Conservation (phyloP, 192 early-diverging fungal species). For the Podila clonocystis region DNA sequence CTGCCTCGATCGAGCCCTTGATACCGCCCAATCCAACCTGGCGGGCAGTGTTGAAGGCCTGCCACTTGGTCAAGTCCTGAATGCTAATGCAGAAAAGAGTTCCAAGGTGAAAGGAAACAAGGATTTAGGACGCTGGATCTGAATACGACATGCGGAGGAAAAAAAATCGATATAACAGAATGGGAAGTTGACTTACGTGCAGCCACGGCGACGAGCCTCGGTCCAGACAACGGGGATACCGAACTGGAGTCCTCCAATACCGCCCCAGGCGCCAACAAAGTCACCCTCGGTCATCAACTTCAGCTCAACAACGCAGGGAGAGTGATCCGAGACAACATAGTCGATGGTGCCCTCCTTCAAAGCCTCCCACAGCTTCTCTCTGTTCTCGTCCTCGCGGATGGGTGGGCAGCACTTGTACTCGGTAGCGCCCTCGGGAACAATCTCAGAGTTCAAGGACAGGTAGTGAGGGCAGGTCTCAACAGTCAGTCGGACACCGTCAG, state of each 20-base stretch:
- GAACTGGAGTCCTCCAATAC: slow-evolving; percentile 82
- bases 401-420: slow-evolving; percentile 91
- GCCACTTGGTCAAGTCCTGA: slow-evolving; percentile 68
- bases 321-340: slow-evolving; percentile 86
- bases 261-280: slow-evolving; percentile 85
- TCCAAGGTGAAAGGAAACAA: not conserved
- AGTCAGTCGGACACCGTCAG: slow-evolving; percentile 73
- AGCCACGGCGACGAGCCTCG: slow-evolving; percentile 73
- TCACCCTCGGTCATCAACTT: slow-evolving; percentile 78
- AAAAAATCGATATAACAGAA: not conserved
- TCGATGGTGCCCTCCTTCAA: slow-evolving; percentile 82
- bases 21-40: slow-evolving; percentile 66
- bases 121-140: not conserved
- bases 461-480: slow-evolving; percentile 91
- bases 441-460: slow-evolving; percentile 72
- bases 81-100: slow-evolving; percentile 29
- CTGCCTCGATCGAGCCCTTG: slow-evolving; percentile 76
- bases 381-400: slow-evolving; percentile 75
- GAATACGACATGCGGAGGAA: not conserved
- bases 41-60: slow-evolving; percentile 72
- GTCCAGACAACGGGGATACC: slow-evolving; percentile 85
- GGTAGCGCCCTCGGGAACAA: slow-evolving; percentile 73
- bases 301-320: slow-evolving; percentile 81
- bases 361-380: slow-evolving; percentile 76
- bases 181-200: slow-evolving; percentile 42